phyloP scores from a whole-genome alignment of 352 stramenopile genomes.

The Pythium folliculosum region DNA sequence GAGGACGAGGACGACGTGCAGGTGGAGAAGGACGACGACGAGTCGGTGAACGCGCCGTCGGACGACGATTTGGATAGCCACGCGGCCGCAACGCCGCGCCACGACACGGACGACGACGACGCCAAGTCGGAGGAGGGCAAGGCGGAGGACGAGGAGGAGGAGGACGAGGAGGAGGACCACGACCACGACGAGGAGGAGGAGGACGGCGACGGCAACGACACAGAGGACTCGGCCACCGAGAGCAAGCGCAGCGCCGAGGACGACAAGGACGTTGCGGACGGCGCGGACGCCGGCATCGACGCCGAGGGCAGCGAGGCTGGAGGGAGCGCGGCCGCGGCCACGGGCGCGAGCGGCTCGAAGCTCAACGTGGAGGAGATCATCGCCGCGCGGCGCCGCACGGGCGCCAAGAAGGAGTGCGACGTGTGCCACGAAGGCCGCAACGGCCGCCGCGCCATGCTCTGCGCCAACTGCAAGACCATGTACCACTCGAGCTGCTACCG shows the following conservation, averaged over 20 bases:
- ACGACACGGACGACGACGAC: conserved; percentile 37
- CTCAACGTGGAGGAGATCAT: conserved; percentile 72
- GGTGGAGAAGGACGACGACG: conserved; percentile 78
- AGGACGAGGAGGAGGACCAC: no score
- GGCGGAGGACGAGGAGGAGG: no score
- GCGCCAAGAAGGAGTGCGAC: conserved; percentile 69
- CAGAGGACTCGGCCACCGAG: conserved; percentile 29
- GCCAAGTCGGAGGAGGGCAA: conserved; percentile 49
- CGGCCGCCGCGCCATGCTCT: conserved; percentile 76
- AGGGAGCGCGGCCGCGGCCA: not conserved
- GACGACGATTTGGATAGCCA: conserved; percentile 76
- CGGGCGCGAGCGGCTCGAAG: conserved; percentile 16
- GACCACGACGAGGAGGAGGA: conserved; percentile 22
- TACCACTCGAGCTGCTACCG: conserved; percentile 86
- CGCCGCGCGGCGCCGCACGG: conserved; percentile 61
- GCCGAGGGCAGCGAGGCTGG: not conserved
- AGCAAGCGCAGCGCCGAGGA: conserved; percentile 15
- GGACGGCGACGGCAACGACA: conserved; percentile 12
- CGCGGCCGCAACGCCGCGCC: conserved; percentile 42
- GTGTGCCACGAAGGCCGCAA: conserved; percentile 76
- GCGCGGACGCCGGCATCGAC: not conserved
- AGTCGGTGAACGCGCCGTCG: conserved; percentile 69
- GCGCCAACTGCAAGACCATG: conserved; percentile 78
- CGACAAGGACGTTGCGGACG: not conserved
- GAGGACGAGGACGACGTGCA: conserved; percentile 59